Percentiles rank a stretch among this genome's conserved stretches.
Conservation (phyloP, 306 rosid species). For the Vigna trinervia region DNA sequence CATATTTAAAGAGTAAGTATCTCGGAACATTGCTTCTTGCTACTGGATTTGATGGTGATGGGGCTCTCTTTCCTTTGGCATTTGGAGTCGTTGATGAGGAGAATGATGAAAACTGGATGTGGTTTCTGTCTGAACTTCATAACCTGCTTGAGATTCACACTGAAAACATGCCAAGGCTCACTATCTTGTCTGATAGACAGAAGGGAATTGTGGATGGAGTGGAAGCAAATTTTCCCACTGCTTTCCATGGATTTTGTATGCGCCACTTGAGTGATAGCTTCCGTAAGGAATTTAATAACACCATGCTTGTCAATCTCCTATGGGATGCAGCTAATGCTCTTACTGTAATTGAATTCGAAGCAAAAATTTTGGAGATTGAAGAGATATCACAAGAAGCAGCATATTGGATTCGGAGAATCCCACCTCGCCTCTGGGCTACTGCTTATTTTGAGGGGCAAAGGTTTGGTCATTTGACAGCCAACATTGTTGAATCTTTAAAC, state of each 20-base stretch:
- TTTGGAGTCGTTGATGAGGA: slow-evolving; percentile 87
- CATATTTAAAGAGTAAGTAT: slow-evolving; percentile 77
- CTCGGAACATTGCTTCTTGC: slow-evolving; percentile 80
- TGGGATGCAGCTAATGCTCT: slow-evolving; percentile 88
- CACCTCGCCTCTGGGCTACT: slow-evolving; percentile 82
- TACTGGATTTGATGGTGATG: slow-evolving; percentile 83
- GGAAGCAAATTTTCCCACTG: slow-evolving; percentile 81
- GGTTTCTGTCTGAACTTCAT: slow-evolving; percentile 84
- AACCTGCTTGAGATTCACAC: slow-evolving; percentile 79
- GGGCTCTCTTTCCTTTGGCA: slow-evolving; percentile 80
- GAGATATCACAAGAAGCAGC: slow-evolving; percentile 83
- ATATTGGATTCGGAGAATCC: slow-evolving; percentile 75
- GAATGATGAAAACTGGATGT: slow-evolving; percentile 87
- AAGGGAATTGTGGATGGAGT: slow-evolving; percentile 80
- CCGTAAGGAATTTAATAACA: slow-evolving; percentile 80
- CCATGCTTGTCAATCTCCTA: slow-evolving; percentile 69
- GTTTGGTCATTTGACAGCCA: slow-evolving; percentile 83
- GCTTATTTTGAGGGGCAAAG: slow-evolving; percentile 87
- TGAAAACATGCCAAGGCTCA: slow-evolving; percentile 89
- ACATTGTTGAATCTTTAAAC: slow-evolving; percentile 71
- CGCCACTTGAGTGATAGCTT: slow-evolving; percentile 85
- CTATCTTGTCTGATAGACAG: slow-evolving; percentile 80
- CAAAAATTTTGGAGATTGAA: slow-evolving; percentile 73
- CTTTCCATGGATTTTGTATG: slow-evolving; percentile 90
- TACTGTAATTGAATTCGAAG: slow-evolving; percentile 75